These are phyloP conservation scores for Fonsecaea pedrosoi DNA, from an alignment of 2,329 filamentous ascomycete genomes.

Conservation along the genomic window DNA sequence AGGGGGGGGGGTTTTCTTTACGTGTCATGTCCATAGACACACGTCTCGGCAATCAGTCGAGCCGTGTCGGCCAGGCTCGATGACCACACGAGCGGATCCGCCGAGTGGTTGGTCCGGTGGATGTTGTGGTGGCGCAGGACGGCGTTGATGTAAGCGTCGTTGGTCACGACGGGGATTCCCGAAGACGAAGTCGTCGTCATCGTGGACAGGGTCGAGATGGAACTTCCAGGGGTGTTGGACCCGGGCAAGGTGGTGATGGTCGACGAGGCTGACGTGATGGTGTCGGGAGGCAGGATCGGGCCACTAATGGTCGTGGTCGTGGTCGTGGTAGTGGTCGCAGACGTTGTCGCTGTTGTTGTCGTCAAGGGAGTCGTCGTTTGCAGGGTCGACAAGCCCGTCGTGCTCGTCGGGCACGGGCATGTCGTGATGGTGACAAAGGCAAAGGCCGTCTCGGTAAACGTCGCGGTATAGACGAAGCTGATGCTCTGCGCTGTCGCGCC, in stretches of 20 bases:
- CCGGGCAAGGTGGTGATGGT: conserved; percentile 6
- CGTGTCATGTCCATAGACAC: conserved; percentile 78
- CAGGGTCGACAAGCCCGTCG: conserved; percentile 7
- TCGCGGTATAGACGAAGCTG: conserved; percentile 29
- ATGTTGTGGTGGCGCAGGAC: conserved; percentile 78
- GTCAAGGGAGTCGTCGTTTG: not conserved
- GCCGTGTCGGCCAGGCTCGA: conserved; percentile 68
- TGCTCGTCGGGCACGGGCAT: conserved; percentile 26
- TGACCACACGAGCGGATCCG: conserved; percentile 69
- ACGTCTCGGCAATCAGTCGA: conserved; percentile 66
- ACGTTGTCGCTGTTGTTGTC: not conserved
- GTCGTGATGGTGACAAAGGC: conserved; percentile 28
- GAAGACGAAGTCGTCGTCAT: conserved; percentile 10
- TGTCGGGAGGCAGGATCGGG: conserved; percentile 8
- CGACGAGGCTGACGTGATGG: not conserved
- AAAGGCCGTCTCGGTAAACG: conserved; percentile 25
- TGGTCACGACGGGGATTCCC: conserved; percentile 26
- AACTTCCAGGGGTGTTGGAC: not conserved
- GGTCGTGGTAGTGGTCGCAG: not conserved
- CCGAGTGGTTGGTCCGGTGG: conserved; percentile 83
- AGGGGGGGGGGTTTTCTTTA: conserved; percentile 62
- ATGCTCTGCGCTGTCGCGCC: conserved; percentile 26
- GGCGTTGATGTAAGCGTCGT: conserved; percentile 33
- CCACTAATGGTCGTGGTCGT: conserved; percentile 3
- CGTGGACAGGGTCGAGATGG: conserved; percentile 2